phyloP scores from a whole-genome alignment of 495 filamentous ascomycete species.

The Hypoxylon fuscum region DNA sequence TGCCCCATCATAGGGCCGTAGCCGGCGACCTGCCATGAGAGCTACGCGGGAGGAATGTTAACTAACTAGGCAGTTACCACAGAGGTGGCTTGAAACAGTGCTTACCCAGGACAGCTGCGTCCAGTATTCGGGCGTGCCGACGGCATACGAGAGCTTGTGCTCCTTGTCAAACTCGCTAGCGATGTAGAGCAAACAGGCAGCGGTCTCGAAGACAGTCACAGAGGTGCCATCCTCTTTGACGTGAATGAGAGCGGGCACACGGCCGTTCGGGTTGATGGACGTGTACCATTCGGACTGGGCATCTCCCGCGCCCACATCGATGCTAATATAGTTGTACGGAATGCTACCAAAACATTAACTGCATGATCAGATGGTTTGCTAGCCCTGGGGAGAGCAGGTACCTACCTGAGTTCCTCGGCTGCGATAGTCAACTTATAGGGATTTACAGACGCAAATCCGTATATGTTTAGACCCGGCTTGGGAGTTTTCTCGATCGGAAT shows the following conservation, averaged over 20 bases:
- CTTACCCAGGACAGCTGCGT: slow-evolving; percentile 31
- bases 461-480: slow-evolving; percentile 28
- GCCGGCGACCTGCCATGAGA: slow-evolving; percentile 32
- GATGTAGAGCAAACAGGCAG: slow-evolving; percentile 79
- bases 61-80: background rate
- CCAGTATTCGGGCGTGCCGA: slow-evolving; percentile 66
- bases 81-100: background rate
- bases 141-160: slow-evolving; percentile 75
- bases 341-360: slow-evolving; percentile 10
- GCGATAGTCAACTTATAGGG: slow-evolving; percentile 73
- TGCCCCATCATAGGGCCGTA: slow-evolving; percentile 31
- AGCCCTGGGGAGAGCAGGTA: slow-evolving; percentile 8
- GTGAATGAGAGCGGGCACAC: slow-evolving; percentile 74
- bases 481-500: slow-evolving; percentile 22
- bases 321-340: slow-evolving; percentile 26
- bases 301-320: slow-evolving; percentile 21
- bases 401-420: slow-evolving; percentile 71
- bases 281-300: slow-evolving; percentile 46
- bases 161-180: slow-evolving; percentile 76
- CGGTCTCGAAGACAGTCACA: slow-evolving; percentile 78
- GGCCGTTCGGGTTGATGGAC: slow-evolving; percentile 83
- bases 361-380: background rate
- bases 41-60: slow-evolving; percentile 4
- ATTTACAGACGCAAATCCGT: slow-evolving; percentile 39
- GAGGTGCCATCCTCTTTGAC: slow-evolving; percentile 66